Conservation (phyloP, 257 asterid genomes). For the Przewalskia tangutica region DNA sequence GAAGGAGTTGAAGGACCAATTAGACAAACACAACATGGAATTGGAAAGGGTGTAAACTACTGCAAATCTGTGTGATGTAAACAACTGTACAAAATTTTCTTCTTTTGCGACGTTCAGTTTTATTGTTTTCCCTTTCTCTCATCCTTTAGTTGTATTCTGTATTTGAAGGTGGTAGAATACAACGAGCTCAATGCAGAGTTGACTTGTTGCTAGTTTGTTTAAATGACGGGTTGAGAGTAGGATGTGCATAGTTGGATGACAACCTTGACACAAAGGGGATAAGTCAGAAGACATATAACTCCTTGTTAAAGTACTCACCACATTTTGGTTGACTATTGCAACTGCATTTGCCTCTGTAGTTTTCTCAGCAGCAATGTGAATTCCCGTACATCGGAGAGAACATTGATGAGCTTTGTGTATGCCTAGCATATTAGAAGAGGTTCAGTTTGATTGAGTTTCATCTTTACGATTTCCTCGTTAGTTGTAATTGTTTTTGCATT, state of each 20-base stretch:
- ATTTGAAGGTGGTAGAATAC: background rate
- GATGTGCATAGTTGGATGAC: background rate
- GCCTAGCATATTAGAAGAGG: background rate
- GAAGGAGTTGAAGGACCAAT: constrained; percentile 56
- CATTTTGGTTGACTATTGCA: no score
- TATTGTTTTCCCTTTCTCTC: background rate
- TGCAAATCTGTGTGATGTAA: background rate
- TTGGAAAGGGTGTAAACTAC: constrained; percentile 52
- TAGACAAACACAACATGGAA: constrained; percentile 71
- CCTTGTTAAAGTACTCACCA: background rate
- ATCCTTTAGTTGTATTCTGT: background rate
- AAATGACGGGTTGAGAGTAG: background rate
- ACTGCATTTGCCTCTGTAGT: background rate
- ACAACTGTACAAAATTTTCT: background rate
- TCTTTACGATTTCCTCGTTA: background rate
- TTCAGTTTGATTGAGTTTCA: background rate
- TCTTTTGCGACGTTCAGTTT: background rate
- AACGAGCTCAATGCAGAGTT: background rate
- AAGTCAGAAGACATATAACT: background rate
- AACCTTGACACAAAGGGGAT: background rate
- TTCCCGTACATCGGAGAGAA: background rate
- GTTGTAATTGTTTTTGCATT: background rate
- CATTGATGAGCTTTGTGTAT: background rate
- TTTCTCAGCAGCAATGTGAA: background rate
- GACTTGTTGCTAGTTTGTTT: background rate